Conservation (phyloP, 257 asterid species). For the Solanum arcanum region DNA sequence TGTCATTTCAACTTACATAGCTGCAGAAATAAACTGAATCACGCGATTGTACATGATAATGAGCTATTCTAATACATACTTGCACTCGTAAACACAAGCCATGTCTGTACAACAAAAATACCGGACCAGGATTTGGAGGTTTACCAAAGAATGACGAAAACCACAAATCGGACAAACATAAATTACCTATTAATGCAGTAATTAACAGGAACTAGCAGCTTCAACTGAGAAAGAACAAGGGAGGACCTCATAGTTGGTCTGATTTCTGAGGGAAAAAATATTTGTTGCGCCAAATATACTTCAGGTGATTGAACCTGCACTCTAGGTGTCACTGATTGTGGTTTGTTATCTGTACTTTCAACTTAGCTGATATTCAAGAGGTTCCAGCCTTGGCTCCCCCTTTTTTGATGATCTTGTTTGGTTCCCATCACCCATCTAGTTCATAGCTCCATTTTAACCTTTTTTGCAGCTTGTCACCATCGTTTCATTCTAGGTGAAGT, state of each 20-base stretch:
- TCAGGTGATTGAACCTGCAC: neutral
- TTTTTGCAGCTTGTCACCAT: slow-evolving; percentile 22
- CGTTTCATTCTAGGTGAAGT: slow-evolving; percentile 49
- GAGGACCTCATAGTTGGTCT: neutral
- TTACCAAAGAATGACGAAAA: neutral
- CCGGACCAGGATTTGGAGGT: neutral
- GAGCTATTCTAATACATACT: neutral
- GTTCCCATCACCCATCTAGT: neutral
- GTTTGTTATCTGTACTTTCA: neutral
- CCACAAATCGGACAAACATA: neutral
- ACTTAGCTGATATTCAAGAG: neutral
- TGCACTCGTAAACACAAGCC: neutral
- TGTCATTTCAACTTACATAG: neutral
- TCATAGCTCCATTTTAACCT: neutral
- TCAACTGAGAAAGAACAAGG: neutral
- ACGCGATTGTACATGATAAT: neutral
- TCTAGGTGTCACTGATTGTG: neutral
- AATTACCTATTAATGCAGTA: neutral
- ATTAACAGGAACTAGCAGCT: neutral
- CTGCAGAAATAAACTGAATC: neutral
- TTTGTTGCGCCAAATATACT: neutral
- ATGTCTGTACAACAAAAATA: neutral
- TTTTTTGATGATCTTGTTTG: neutral
- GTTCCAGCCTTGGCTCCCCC: neutral
- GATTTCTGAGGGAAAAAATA: neutral